These are phyloP conservation scores for Hemileccinum rubropunctum DNA, from an alignment of 768 basidiomycete genomes.

Conservation along the genomic window DNA sequence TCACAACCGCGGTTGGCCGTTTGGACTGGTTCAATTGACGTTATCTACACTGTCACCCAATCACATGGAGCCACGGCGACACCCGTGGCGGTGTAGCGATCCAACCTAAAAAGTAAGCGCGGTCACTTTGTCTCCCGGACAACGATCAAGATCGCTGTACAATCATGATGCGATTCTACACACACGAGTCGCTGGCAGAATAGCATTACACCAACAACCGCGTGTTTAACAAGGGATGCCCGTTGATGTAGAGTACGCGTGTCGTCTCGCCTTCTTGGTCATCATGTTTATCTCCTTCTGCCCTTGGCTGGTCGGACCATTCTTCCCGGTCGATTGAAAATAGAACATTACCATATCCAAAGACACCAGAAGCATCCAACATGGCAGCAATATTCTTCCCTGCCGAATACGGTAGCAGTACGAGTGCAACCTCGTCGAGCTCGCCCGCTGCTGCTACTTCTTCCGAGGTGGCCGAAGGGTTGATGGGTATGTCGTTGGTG, in stretches of 20 bases:
- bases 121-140: no score
- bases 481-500: conserved; percentile 55
- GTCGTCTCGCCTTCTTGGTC: conserved; percentile 34
- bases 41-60: no score
- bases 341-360: conserved; percentile 47
- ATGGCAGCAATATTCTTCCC: conserved; percentile 56
- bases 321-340: conserved; percentile 47
- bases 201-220: conserved; percentile 54
- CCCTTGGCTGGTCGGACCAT: conserved; percentile 22
- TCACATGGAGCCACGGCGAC: no score
- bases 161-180: no score
- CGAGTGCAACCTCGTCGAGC: conserved; percentile 54
- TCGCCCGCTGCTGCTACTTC: conserved; percentile 60
- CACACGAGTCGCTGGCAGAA: background rate
- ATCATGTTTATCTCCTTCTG: conserved; percentile 15
- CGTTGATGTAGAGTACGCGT: conserved; percentile 72
- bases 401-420: conserved; percentile 52
- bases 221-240: conserved; percentile 74
- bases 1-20: no score
- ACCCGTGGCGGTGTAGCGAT: no score
- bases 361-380: conserved; percentile 48
- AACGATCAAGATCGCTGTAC: no score
- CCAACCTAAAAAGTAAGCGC: no score
- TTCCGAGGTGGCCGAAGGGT: conserved; percentile 59
- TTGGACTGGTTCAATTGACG: no score